Percentiles rank a stretch among this genome's conserved stretches.
phyloP scores from a whole-genome alignment of 441 rosid genomes.

The Gossypium davidsonii region DNA sequence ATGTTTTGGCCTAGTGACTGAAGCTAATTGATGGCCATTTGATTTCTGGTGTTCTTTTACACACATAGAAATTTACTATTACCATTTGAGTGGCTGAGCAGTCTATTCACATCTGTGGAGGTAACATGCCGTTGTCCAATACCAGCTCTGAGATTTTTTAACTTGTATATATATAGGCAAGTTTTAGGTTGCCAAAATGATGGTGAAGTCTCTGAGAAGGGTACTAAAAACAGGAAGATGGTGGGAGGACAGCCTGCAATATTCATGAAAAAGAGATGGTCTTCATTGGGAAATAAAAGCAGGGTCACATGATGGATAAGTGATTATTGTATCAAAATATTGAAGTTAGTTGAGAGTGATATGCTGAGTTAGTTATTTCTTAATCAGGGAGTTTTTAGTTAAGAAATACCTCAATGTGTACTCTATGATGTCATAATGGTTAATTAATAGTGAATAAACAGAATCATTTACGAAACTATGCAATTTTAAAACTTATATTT shows the following conservation, averaged over 20 bases:
- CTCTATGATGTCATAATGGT: neutral
- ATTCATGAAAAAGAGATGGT: neutral
- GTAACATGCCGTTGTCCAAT: neutral
- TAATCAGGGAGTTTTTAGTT: neutral
- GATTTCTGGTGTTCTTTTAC: neutral
- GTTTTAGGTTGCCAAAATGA: neutral
- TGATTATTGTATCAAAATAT: neutral
- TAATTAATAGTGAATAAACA: neutral
- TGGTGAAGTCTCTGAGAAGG: too few species aligned
- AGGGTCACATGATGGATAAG: neutral
- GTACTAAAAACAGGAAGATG: neutral
- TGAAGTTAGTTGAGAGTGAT: neutral
- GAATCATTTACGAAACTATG: neutral
- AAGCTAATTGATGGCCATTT: neutral
- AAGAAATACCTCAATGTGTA: neutral
- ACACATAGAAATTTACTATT: neutral
- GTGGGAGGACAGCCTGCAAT: neutral
- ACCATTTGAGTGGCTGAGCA: neutral
- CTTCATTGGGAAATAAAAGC: neutral
- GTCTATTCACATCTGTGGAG: neutral
- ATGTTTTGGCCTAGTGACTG: neutral
- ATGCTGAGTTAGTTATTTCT: neutral
- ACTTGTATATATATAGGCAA: neutral
- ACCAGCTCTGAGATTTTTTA: neutral
- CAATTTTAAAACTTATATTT: neutral